Percentiles rank a stretch among this genome's conserved stretches.
These are phyloP conservation scores for Hypoxylon fuscum DNA, from an alignment of 495 filamentous ascomycete species.

Conservation along the genomic window DNA sequence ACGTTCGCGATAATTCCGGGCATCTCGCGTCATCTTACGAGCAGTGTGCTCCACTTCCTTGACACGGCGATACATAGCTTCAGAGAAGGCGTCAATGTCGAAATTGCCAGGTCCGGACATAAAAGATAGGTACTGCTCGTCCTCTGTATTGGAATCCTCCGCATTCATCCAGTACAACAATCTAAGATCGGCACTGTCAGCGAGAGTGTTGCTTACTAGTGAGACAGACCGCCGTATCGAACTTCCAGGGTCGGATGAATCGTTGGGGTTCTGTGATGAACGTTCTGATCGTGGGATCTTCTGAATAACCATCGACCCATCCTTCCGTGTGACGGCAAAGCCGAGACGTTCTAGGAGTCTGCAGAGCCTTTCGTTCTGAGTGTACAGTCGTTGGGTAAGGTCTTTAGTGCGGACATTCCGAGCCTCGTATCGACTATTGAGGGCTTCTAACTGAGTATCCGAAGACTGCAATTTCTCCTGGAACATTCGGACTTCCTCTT, in stretches of 20 bases:
- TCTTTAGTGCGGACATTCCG: slow-evolving; percentile 78
- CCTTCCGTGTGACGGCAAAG: slow-evolving; percentile 78
- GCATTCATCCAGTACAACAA: slow-evolving; percentile 82
- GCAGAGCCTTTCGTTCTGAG: slow-evolving; percentile 78
- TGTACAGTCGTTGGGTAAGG: slow-evolving; percentile 79
- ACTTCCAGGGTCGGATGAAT: slow-evolving; percentile 69
- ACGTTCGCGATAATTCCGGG: slow-evolving; percentile 85
- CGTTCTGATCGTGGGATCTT: slow-evolving; percentile 74
- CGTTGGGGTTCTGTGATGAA: slow-evolving; percentile 56
- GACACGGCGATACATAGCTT: slow-evolving; percentile 82
- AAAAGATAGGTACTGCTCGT: slow-evolving; percentile 74
- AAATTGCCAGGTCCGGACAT: slow-evolving; percentile 75
- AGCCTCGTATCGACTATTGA: slow-evolving; percentile 63
- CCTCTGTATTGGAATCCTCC: slow-evolving; percentile 70
- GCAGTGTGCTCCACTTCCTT: slow-evolving; percentile 91
- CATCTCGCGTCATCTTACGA: slow-evolving; percentile 89
- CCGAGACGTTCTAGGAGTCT: slow-evolving; percentile 86
- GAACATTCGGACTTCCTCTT: slow-evolving; percentile 70
- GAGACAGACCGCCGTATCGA: slow-evolving; percentile 63
- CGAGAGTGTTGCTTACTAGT: slow-evolving; percentile 51
- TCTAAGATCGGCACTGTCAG: slow-evolving; percentile 66
- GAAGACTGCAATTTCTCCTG: slow-evolving; percentile 63
- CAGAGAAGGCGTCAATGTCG: slow-evolving; percentile 82
- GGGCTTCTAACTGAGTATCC: slow-evolving; percentile 60
- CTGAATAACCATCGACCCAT: slow-evolving; percentile 78